phyloP scores from a whole-genome alignment of 202 grass and related monocot species.

The Dendrocalamus latiflorus region DNA sequence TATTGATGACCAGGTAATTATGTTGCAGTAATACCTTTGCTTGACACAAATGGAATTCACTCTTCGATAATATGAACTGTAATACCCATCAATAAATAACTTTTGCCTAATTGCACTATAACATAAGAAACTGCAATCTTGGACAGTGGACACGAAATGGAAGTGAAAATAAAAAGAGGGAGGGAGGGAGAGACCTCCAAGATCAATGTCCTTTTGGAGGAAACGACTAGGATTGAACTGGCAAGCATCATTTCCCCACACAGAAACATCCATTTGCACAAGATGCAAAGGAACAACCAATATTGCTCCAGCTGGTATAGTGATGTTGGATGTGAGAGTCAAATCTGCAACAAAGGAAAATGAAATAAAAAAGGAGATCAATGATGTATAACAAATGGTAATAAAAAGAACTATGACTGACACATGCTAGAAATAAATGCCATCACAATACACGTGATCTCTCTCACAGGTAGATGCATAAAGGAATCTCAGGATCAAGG shows the following conservation, averaged over 20 bases:
- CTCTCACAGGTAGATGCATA: neutral
- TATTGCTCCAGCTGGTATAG: slow-evolving; percentile 66
- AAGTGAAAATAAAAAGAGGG: neutral
- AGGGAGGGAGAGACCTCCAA: slow-evolving; percentile 37
- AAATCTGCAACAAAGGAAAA: slow-evolving; percentile 52
- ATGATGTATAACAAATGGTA: neutral
- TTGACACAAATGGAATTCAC: neutral
- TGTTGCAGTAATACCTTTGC: neutral
- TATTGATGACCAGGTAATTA: neutral
- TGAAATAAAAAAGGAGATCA: slow-evolving; percentile 18
- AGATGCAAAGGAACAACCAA: slow-evolving; percentile 83
- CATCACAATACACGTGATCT: no score
- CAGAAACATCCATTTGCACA: slow-evolving; percentile 68
- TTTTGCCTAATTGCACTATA: neutral
- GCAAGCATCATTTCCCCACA: slow-evolving; percentile 71
- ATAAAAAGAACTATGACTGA: slow-evolving; percentile 15
- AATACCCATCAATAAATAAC: neutral
- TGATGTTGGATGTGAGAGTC: slow-evolving; percentile 50
- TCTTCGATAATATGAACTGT: neutral
- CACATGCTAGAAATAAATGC: slow-evolving; percentile 15
- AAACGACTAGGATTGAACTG: slow-evolving; percentile 72
- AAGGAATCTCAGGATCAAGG: neutral
- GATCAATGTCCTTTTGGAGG: slow-evolving; percentile 40
- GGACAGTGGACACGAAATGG: neutral
- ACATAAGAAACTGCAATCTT: neutral